Base-by-base conservation (phyloP, 106 monocot species). In the Allium sativum region DNA sequence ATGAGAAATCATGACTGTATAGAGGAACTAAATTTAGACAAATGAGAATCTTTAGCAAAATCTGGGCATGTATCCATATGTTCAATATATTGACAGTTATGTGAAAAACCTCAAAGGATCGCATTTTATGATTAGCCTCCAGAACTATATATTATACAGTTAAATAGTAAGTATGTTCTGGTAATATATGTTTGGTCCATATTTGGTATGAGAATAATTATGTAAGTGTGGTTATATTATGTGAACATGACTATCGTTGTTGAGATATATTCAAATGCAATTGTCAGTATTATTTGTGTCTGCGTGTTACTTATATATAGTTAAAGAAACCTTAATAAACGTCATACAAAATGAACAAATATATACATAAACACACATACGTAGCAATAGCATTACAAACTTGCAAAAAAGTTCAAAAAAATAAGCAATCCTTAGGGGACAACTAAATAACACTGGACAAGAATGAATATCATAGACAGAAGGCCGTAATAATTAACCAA, bases 1-100 rank as follows among this genome's bases (percentile, higher is more conserved):
- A n/a, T n/a, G n/a, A n/a, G n/a, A n/a, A n/a, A n/a, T n/a, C n/a
- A n/a, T n/a, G n/a, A 52, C 40, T 19, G 40, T 22, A 11, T 59
- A 56, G 22, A 15, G 40, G 6, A 3, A 58, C 83, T 78, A 41
- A 96, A 90, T 75, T 96, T 91, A 42, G 87, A 56, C 41, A 96
- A 46, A 51, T 68, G 64, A 44, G 87, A 84, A 70, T 84, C 75
- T 72, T 91, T 88, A 13, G 84, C 77, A 68, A 91, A 70, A 41
- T 96, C 96, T 31, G 96, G 96, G 70, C 87, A 90, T 46, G 90
- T 75, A 78, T 96, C 91, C 87, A 96, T 96, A 67, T 91, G 87
- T 72, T 96, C n/a, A n/a, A n/a, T n/a, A n/a, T n/a, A n/a, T 55
- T 61, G 63, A 17, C 42, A 10, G 58, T 50, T 46, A 62, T 54